These are phyloP conservation scores for Sporothrix phasma DNA, from an alignment of 2,329 filamentous ascomycete genomes.

Conservation along the genomic window DNA sequence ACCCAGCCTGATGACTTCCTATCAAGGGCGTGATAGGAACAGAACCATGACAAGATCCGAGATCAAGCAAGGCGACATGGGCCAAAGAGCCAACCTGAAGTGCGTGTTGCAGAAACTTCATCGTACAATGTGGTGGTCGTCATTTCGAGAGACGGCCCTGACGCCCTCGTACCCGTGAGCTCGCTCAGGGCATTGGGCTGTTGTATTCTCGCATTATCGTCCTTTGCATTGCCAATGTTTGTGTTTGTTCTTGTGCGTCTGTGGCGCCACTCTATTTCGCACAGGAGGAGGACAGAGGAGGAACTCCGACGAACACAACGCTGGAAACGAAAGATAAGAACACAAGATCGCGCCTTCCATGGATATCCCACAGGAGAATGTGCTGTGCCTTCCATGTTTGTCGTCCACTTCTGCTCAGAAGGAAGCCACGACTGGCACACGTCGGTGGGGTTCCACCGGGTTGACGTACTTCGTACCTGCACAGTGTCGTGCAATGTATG, in stretches of 20 bases:
- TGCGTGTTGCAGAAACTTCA: background rate
- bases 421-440: constrained; percentile 7
- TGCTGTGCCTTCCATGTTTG: background rate
- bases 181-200: background rate
- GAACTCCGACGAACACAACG: background rate
- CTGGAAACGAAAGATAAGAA: background rate
- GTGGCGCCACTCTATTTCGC: constrained; percentile 1
- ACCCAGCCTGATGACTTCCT: background rate
- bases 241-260: background rate
- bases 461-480: constrained; percentile 5
- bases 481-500: background rate
- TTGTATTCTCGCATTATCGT: background rate
- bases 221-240: background rate
- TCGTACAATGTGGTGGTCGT: background rate
- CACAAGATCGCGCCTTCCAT: background rate
- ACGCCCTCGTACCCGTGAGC: background rate
- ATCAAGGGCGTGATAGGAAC: background rate
- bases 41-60: too few relatives aligned
- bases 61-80: background rate
- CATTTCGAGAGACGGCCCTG: background rate
- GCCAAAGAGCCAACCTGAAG: background rate
- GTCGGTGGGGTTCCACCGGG: constrained; percentile 8
- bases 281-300: background rate
- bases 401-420: background rate
- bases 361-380: background rate